Conservation (phyloP, 129 eudicot species). For the Pseudognaphalium luteoalbum region DNA sequence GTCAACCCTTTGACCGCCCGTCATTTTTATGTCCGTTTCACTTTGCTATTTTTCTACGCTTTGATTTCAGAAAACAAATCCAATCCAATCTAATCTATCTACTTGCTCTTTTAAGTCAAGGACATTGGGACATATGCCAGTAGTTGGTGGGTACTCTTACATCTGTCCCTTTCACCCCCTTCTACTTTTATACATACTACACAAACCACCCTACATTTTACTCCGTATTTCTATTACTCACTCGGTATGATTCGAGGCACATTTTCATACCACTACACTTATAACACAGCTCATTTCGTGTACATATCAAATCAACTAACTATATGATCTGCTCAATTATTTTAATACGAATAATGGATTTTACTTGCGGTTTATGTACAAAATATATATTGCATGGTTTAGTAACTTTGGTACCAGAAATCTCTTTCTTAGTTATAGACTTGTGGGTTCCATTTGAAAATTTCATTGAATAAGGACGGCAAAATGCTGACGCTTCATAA, state of each 20-base stretch:
- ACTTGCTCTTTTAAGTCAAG: conserved; percentile 1
- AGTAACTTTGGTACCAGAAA: too few relatives aligned
- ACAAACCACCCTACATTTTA: not conserved
- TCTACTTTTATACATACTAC: conserved; percentile 5
- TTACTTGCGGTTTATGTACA: too few relatives aligned
- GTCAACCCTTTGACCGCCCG: conserved; percentile 31
- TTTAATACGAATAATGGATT: too few relatives aligned
- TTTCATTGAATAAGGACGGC: conserved; percentile 34
- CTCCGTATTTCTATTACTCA: too few relatives aligned
- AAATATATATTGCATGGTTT: too few relatives aligned
- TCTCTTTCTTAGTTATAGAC: too few relatives aligned
- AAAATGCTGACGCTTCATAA: conserved; percentile 34
- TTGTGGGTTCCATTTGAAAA: not conserved
- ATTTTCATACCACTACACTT: too few relatives aligned
- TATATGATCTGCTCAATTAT: too few relatives aligned
- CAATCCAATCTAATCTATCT: not conserved
- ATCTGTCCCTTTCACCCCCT: conserved; percentile 21
- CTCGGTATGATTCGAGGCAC: too few relatives aligned
- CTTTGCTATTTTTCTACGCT: conserved; percentile 30
- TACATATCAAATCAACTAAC: too few relatives aligned
- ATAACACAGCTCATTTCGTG: too few relatives aligned
- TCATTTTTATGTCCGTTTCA: conserved; percentile 33
- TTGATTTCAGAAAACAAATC: conserved; percentile 18
- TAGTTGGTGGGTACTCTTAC: conserved; percentile 13
- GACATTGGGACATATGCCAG: conserved; percentile 26